Evolutionary conservation across 2,329 filamentous ascomycete genomes (phyloP).

Genomic region (Dothiorella sarmentorum): DNA sequence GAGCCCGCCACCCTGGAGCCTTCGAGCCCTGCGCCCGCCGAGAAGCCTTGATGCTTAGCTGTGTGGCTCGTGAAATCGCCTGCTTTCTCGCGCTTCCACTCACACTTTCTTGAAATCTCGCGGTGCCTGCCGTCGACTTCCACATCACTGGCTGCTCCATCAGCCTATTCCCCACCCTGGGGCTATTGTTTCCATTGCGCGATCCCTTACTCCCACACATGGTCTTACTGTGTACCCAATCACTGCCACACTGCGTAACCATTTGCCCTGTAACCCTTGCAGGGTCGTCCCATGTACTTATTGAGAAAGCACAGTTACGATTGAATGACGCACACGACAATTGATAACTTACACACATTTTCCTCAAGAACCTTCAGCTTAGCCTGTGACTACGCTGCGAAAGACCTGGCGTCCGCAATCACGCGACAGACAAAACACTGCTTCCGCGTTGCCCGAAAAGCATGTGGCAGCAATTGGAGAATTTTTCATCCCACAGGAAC

Average conservation of each 20-base stretch:
- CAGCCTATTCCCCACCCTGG: not conserved
- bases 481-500: not conserved
- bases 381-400: not conserved
- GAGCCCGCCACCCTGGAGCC: not conserved
- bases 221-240: too few species aligned
- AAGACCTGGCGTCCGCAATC: not conserved
- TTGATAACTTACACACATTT: not conserved
- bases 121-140: not conserved
- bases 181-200: not conserved
- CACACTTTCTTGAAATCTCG: not conserved
- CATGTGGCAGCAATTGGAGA: not conserved
- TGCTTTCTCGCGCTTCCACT: not conserved
- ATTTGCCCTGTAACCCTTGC: not conserved
- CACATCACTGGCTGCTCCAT: not conserved
- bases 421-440: not conserved
- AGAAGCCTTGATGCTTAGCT: constrained; percentile 9
- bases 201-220: not conserved
- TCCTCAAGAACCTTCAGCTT: not conserved
- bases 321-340: not conserved
- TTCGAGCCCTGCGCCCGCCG: constrained; percentile 5
- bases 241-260: not conserved
- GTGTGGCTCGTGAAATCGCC: constrained; percentile 10
- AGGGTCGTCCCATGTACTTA: not conserved
- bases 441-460: not conserved
- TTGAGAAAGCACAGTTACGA: not conserved